phyloP scores from a whole-genome alignment of 371 early-diverging fungal genomes.

The Mortierella sp. region DNA sequence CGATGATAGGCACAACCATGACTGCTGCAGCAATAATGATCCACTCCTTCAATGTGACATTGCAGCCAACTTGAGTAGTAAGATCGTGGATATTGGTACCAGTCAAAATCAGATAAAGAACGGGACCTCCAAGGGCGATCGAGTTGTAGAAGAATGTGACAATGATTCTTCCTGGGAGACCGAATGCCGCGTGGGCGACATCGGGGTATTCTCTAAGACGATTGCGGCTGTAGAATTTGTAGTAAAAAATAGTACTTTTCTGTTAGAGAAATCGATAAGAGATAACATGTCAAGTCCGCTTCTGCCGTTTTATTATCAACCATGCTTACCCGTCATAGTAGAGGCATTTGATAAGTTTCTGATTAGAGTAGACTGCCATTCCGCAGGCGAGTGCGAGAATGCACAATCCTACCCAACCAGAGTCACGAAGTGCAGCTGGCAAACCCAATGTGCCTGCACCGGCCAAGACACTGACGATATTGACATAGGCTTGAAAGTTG shows the following conservation, averaged over 20 bases:
- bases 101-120: slow-evolving; percentile 85
- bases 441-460: slow-evolving; percentile 90
- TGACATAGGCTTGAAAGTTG: slow-evolving; percentile 68
- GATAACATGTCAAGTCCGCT: background rate
- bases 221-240: slow-evolving; percentile 34
- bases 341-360: slow-evolving; percentile 78
- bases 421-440: slow-evolving; percentile 82
- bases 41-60: slow-evolving; percentile 63
- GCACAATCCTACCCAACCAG: slow-evolving; percentile 86
- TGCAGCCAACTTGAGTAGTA: slow-evolving; percentile 49
- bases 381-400: slow-evolving; percentile 81
- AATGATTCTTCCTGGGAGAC: slow-evolving; percentile 67
- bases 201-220: slow-evolving; percentile 72
- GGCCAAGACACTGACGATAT: slow-evolving; percentile 84
- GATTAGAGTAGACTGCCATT: slow-evolving; percentile 80
- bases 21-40: slow-evolving; percentile 73
- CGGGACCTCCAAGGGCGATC: slow-evolving; percentile 78
- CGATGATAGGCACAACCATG: slow-evolving; percentile 79
- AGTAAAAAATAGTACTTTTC: background rate
- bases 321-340: slow-evolving; percentile 68
- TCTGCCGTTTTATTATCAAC: background rate
- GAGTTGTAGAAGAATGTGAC: slow-evolving; percentile 76
- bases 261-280: slow-evolving; percentile 2
- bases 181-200: slow-evolving; percentile 78
- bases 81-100: slow-evolving; percentile 73